Evolutionary conservation across 371 early-diverging fungal genomes (phyloP), one percentile per base, ranked within the genome.

Genomic region (Mortierella sp.): DNA sequence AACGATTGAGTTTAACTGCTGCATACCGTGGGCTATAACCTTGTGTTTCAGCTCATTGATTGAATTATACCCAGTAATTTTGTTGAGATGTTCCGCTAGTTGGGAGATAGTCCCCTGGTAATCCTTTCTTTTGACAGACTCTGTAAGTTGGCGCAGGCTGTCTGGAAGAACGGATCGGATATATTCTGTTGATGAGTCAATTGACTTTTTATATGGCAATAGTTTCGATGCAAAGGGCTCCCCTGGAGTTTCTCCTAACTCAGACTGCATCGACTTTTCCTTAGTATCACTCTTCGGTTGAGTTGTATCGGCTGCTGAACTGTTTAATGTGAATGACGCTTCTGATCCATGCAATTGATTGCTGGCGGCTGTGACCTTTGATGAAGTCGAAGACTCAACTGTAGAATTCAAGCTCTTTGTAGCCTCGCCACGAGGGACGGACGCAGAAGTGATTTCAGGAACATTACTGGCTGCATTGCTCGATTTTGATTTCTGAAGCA

Each of bases 31-130:
- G 10, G 87, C 83, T 8, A 89, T 85, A 1, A 97, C 96, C 49
- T 86, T 85, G 51, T 81, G 49, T 76, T 96, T 96, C 10, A 95
- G 86, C 3, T 85, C 72, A 57, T 93, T 92, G 45, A 97, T 92
- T 31, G 89, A 85, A 64, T 89, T 86, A 72, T 96, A 96, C 12
- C 97, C 96, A 15, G 98, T 96, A 19, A 93, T 73, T 58, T 87
- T 86, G 77, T 97, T 96, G 47, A 96, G 83, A 17, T 85, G 85
- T 26, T 83, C 83, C 26, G 90, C 82, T 0, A 88, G 82, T 65
- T 76, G 76, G 28, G 76, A 65, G 8, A 91, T 31, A 0, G 87
- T 87, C 56, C 87, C 87, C 61, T 83, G 82, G 3, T 88, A 85
- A 70, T 87, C 86, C 51, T 84, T 80, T 1, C 84, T 71, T 49